These are phyloP conservation scores for Yamadazyma songkhlaensis DNA, from an alignment of 1,139 yeast species.

Conservation along the genomic window DNA sequence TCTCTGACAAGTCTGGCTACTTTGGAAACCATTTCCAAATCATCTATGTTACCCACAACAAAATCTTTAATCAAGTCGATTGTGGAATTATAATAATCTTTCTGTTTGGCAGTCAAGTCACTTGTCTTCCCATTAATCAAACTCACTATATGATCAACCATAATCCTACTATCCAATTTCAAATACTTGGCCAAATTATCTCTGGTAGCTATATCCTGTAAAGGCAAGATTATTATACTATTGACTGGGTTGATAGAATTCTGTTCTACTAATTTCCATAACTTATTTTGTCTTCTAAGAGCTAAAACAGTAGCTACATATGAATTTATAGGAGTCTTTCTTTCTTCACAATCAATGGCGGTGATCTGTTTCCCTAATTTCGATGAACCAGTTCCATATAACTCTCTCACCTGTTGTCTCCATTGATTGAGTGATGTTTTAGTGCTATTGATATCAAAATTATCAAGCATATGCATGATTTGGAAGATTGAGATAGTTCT, in stretches of 20 bases:
- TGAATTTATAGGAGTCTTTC: constrained; percentile 15
- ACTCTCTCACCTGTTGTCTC: not conserved
- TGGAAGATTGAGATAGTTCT: constrained; percentile 50
- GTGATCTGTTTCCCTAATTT: constrained; percentile 14
- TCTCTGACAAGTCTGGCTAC: constrained; percentile 35
- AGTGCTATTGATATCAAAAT: not conserved
- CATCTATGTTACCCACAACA: constrained; percentile 48
- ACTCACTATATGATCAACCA: constrained; percentile 3
- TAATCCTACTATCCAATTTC: constrained; percentile 17
- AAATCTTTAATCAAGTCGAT: constrained; percentile 47
- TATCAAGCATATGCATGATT: constrained; percentile 33
- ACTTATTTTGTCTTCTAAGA: constrained; percentile 45
- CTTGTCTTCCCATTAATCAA: constrained; percentile 18
- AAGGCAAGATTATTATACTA: constrained; percentile 48
- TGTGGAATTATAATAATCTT: constrained; percentile 29
- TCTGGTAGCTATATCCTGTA: constrained; percentile 22
- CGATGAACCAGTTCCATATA: constrained; percentile 3
- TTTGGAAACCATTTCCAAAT: constrained; percentile 33
- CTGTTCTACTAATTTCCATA: constrained; percentile 39
- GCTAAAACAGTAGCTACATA: constrained; percentile 46
- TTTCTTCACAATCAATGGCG: not conserved
- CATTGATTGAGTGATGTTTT: not conserved
- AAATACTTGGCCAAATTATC: constrained; percentile 8
- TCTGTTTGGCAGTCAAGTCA: constrained; percentile 14
- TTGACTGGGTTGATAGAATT: constrained; percentile 37